Percentiles rank a stretch among this genome's conserved stretches.
Conservation (phyloP, 2,329 filamentous ascomycete species). For the Ascochyta fabae region DNA sequence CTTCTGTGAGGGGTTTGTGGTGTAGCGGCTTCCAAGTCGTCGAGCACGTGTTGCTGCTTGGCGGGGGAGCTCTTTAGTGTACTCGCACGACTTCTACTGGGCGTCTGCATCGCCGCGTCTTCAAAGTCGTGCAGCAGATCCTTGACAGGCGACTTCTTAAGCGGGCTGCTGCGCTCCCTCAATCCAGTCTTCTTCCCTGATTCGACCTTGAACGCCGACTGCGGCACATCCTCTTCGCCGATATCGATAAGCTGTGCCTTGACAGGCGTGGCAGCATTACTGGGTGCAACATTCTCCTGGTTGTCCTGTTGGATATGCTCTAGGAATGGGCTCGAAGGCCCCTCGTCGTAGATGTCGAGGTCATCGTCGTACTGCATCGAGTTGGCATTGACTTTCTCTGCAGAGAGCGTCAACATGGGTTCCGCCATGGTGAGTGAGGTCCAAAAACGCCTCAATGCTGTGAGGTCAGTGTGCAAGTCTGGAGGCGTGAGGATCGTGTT, state of each 20-base stretch:
- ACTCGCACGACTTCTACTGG: constrained; percentile 7
- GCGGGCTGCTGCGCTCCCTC: constrained; percentile 39
- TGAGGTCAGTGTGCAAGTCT: constrained; percentile 23
- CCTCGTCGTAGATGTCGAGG: constrained; percentile 50
- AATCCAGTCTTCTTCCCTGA: constrained; percentile 37
- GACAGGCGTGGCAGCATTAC: constrained; percentile 29
- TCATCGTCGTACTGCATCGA: constrained; percentile 36
- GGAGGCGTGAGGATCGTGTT: constrained; percentile 13
- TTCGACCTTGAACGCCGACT: constrained; percentile 44
- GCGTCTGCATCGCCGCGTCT: constrained; percentile 20
- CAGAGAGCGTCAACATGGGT: constrained; percentile 40
- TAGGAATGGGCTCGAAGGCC: constrained; percentile 58
- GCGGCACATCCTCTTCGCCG: constrained; percentile 33
- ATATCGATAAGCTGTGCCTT: constrained; percentile 30
- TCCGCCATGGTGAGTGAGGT: constrained; percentile 35
- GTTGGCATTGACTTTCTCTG: constrained; percentile 39
- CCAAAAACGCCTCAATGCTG: constrained; percentile 20
- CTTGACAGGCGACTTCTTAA: constrained; percentile 40
- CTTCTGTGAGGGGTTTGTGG: not conserved
- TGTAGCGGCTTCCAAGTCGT: not conserved
- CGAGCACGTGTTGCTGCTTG: not conserved
- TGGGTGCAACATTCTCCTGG: constrained; percentile 40
- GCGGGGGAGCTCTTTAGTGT: constrained; percentile 8
- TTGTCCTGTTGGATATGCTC: constrained; percentile 51
- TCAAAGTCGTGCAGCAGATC: constrained; percentile 38